These are phyloP conservation scores for Yamadazyma ubonensis DNA, from an alignment of 805 yeast species.

Conservation along the genomic window DNA sequence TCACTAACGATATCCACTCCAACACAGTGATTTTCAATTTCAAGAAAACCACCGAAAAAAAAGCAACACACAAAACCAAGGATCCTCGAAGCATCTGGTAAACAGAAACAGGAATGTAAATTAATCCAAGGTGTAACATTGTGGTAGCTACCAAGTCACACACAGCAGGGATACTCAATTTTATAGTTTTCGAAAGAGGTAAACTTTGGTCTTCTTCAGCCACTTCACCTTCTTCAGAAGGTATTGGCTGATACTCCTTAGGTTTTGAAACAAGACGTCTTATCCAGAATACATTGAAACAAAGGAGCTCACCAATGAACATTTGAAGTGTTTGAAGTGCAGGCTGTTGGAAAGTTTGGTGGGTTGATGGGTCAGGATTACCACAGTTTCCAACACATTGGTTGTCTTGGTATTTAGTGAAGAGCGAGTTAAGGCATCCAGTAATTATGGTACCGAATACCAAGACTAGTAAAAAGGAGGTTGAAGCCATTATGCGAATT, in stretches of 20 bases:
- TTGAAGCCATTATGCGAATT: slow-evolving; percentile 4
- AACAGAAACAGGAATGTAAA: slow-evolving; percentile 73
- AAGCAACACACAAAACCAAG: slow-evolving; percentile 71
- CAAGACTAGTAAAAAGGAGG: slow-evolving; percentile 5
- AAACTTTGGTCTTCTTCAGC: slow-evolving; percentile 6
- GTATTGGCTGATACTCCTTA: slow-evolving; percentile 12
- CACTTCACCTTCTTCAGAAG: slow-evolving; percentile 5
- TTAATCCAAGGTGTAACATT: slow-evolving; percentile 68
- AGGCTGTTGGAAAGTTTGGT: slow-evolving; percentile 66
- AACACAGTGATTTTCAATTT: slow-evolving; percentile 51
- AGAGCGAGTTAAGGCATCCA: slow-evolving; percentile 71
- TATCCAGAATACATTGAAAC: slow-evolving; percentile 25
- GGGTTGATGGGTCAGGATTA: slow-evolving; percentile 41
- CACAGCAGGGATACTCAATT: slow-evolving; percentile 57
- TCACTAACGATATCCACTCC: slow-evolving; percentile 66
- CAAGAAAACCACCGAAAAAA: slow-evolving; percentile 63
- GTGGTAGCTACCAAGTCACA: slow-evolving; percentile 78
- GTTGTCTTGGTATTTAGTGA: slow-evolving; percentile 74
- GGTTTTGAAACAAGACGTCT: not conserved
- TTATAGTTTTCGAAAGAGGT: slow-evolving; percentile 19
- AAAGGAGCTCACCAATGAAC: slow-evolving; percentile 69
- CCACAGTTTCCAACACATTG: slow-evolving; percentile 63
- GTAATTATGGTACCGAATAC: slow-evolving; percentile 56
- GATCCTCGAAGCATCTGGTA: slow-evolving; percentile 88
- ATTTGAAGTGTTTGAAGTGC: slow-evolving; percentile 77